Evolutionary conservation across 164 flowering plant species (phyloP), one percentile per base, ranked within the genome.

Genomic region (Annona cherimola): DNA sequence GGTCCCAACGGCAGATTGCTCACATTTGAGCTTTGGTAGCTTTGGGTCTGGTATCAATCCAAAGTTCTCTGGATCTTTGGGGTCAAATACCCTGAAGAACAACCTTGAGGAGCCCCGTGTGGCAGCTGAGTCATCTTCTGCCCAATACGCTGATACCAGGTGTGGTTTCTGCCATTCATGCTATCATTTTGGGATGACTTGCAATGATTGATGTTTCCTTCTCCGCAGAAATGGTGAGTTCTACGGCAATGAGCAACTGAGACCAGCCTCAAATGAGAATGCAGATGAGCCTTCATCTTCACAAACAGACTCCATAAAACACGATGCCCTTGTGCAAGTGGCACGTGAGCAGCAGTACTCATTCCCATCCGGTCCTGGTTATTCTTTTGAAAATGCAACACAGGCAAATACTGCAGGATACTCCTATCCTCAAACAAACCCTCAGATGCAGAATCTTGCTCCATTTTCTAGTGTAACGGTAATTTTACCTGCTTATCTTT

Each of bases 1-100:
- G 82, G 91, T 91, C 64, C 94, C 92, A 57, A 79, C 86, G 68
- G 87, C 88, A 18, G 97, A 93, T 39, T 93, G 88, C 78, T 86
- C 90, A 6, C 94, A 92, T 76, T 77, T 96, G 84, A 93, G 95
- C 80, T 96, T 96, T 87, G 99, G 99, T 45, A 96, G 97, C 77
- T 93, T 96, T 80, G 93, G 97, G 70, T 74, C 94, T 79, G 91
- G 81, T 70, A 76, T 83, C 20, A 76, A 69, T 80, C 75, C 86
- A 78, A 76, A 79, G 41, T 82, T 76, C 81, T 77, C 91, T 67
- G 90, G 84, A 8, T 65, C 87, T 73, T 79, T 74, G 79, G 77
- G 82, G 63, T 82, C 95, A 71, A 82, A 78, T 59, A 75, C 86
- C 20, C 60, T 78, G 64, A 84, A 84, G 73, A 78, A 61, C 78